Percentiles rank a stretch among this genome's conserved stretches.
phyloP scores from a whole-genome alignment of 2,329 filamentous ascomycete species.

The Diplodia scrobiculata region DNA sequence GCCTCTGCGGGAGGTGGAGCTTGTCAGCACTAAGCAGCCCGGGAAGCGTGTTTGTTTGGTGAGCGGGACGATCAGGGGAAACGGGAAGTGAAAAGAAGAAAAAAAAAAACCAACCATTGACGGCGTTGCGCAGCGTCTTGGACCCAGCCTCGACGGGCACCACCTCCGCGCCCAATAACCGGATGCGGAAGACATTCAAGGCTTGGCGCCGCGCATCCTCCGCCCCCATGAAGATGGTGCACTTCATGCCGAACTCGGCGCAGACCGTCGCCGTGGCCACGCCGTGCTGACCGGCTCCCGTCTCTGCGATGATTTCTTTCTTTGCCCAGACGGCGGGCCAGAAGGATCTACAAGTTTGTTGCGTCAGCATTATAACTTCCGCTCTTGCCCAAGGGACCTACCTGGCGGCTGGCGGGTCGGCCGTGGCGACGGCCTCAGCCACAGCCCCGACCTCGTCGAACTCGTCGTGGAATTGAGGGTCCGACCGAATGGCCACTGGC shows the following conservation, averaged over 20 bases:
- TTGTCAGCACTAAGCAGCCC: not conserved
- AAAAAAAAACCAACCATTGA: constrained; percentile 62
- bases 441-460: constrained; percentile 81
- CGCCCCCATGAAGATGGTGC: constrained; percentile 96
- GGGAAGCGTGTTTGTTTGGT: not conserved
- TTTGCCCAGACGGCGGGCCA: constrained; percentile 89
- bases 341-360: constrained; percentile 55
- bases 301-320: constrained; percentile 96
- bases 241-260: constrained; percentile 97
- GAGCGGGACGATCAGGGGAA: not conserved
- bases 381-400: not conserved
- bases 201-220: constrained; percentile 96
- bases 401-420: constrained; percentile 69
- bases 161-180: constrained; percentile 88
- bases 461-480: constrained; percentile 91
- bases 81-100: not conserved
- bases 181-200: constrained; percentile 98
- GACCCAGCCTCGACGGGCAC: constrained; percentile 90
- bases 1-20: constrained; percentile 57
- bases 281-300: constrained; percentile 94
- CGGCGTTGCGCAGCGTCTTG: constrained; percentile 63
- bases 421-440: constrained; percentile 92
- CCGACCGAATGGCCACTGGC: constrained; percentile 90
- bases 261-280: constrained; percentile 97
- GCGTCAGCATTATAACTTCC: not conserved